Conservation (phyloP, 2,329 filamentous ascomycete species). For the Emmonsiellopsis sp. region DNA sequence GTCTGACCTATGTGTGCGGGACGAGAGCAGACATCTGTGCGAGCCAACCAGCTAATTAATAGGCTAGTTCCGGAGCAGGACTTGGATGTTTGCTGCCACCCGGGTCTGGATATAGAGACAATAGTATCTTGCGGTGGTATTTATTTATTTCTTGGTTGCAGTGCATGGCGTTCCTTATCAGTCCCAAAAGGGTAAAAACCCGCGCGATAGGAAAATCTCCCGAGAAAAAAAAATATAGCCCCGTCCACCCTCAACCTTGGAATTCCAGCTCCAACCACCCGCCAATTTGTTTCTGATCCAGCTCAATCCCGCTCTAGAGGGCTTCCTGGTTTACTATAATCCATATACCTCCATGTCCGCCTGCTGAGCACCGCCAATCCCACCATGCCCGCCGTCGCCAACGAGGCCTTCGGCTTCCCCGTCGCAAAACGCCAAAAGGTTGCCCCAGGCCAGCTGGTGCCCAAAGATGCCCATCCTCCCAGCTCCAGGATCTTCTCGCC, state of each 20-base stretch:
- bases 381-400: constrained; percentile 37
- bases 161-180: not conserved
- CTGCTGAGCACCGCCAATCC: not conserved
- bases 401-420: constrained; percentile 51
- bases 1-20: too few species aligned
- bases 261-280: too few species aligned
- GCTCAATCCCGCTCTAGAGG: too few species aligned
- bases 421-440: constrained; percentile 70
- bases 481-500: constrained; percentile 84
- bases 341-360: too few species aligned
- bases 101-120: too few species aligned
- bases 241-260: not conserved
- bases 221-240: not conserved
- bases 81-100: too few species aligned
- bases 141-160: not conserved
- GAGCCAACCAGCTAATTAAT: too few species aligned
- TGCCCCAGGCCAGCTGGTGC: constrained; percentile 25
- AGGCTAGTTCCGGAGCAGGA: too few species aligned
- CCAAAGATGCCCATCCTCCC: constrained; percentile 20
- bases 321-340: too few species aligned
- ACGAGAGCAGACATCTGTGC: too few species aligned
- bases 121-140: not conserved
- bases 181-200: constrained; percentile 2
- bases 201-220: not conserved
- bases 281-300: too few species aligned